phyloP scores from a whole-genome alignment of 139 green algal genomes.

The Chlorella ohadii region DNA sequence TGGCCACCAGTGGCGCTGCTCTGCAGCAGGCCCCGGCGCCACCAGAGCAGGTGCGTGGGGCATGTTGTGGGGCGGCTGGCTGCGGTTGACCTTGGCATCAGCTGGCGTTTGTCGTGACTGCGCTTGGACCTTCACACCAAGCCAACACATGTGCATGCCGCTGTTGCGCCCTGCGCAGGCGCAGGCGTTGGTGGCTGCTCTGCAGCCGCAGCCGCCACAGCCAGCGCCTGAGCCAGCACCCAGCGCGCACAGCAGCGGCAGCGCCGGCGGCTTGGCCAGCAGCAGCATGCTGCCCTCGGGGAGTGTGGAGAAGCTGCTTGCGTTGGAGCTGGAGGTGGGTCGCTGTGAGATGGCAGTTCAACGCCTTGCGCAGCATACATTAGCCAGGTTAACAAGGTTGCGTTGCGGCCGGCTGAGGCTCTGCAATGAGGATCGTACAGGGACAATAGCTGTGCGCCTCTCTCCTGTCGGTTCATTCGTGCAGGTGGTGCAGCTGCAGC shows the following conservation, averaged over 20 bases:
- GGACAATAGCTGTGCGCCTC: no score
- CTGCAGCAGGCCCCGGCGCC: not conserved
- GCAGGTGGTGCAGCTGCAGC: constrained; percentile 36
- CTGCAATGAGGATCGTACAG: no score
- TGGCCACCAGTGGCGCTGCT: not conserved
- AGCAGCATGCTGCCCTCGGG: not conserved
- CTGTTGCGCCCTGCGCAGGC: not conserved
- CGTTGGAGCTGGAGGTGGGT: constrained; percentile 26
- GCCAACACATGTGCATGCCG: no score
- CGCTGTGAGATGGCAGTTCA: no score
- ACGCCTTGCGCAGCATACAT: no score
- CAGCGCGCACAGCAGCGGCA: not conserved
- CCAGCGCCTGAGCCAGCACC: not conserved
- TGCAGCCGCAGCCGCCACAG: not conserved
- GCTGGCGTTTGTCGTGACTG: no score
- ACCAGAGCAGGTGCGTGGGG: not conserved
- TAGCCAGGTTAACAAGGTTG: no score
- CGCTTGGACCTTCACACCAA: no score
- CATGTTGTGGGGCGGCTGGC: no score
- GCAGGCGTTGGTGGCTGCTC: not conserved
- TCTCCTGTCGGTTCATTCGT: no score
- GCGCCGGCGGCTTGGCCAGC: not conserved
- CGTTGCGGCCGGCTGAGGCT: no score
- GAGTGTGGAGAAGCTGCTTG: constrained; percentile 26
- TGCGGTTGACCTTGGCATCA: no score